These are phyloP conservation scores for Polygonum aviculare DNA, from an alignment of 148 eudicot species.

Conservation along the genomic window DNA sequence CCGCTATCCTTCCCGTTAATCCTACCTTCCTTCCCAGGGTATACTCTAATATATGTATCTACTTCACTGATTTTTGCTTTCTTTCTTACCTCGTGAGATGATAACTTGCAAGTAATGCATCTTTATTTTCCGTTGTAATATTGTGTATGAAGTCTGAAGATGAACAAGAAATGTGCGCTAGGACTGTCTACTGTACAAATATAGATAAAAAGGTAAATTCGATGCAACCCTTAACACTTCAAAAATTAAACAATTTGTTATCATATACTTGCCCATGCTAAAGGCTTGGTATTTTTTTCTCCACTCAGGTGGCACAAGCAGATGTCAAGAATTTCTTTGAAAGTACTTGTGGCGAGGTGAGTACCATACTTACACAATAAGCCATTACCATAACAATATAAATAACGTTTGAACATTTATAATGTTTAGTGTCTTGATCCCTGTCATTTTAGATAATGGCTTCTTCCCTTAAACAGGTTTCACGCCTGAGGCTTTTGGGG, in stretches of 20 bases:
- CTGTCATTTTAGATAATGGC: background rate
- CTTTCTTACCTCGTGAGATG: background rate
- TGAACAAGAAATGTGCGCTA: slow-evolving; percentile 98
- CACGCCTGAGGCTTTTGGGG: slow-evolving; percentile 91
- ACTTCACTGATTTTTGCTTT: background rate
- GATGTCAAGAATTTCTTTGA: slow-evolving; percentile 88
- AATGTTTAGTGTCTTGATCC: background rate
- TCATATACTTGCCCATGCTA: background rate
- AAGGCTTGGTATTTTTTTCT: background rate
- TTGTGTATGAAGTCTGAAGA: slow-evolving; percentile 66
- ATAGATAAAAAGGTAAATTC: slow-evolving; percentile 76
- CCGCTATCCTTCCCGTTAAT: slow-evolving; percentile 99
- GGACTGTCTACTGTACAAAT: slow-evolving; percentile 91
- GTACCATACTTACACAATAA: slow-evolving; percentile 11
- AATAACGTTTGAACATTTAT: too few species aligned
- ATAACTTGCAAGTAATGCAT: background rate
- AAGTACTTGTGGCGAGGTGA: slow-evolving; percentile 81
- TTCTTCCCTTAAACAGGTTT: slow-evolving; percentile 29
- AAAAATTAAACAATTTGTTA: background rate
- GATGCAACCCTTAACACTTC: background rate
- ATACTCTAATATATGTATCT: slow-evolving; percentile 9
- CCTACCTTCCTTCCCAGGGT: slow-evolving; percentile 93
- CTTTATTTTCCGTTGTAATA: background rate
- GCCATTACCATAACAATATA: background rate
- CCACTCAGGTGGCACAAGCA: slow-evolving; percentile 66